Base-by-base conservation (phyloP, 2,329 filamentous ascomycete genomes). In the Graphilbum ipis-grandicollis region DNA sequence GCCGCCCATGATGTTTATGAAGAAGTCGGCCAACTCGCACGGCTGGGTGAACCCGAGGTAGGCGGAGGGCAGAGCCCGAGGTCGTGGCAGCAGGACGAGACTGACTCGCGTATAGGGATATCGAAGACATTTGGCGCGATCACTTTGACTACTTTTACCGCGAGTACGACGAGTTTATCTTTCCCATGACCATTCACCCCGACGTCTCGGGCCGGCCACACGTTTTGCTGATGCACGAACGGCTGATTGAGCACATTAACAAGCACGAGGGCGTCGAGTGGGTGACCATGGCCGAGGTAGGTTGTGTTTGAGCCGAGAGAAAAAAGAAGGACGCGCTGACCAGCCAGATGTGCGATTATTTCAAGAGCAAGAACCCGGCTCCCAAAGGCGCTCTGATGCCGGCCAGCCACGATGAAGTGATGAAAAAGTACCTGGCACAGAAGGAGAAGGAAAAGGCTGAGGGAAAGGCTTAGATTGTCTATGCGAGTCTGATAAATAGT, bases 151-250 rank as follows among this genome's bases (percentile, higher is more conserved):
- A 82, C 54, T 82, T 79, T 48, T 84, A 84, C 51, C 62, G 77
- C 21, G 76, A 84, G 52, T 77, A 81, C 43, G 77, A 84, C 46
- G 75, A 80, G 46, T 83, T 83, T 43, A 68, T 82, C 36, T 83
- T 84, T 46, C 78, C 79, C 0, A 78, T 84, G 53, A 84, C 79
- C 0, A 76, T 83, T 26, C 79, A 84, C 52, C 79, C 79, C 0
- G 79, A 84, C 42, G 74, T 79, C 0, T 75, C 68, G 3, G 79
- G 79, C 0, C 63, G 76, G 15, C 79, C 79, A 1, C 79, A 84
- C 53, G 79, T 74, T 0, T 47, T 84, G 21, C 56, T 81, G 7
- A 47, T 48, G 43, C 45, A 45, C 18, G 42, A 46, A 38, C 41
- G 34, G 21, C 34, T 46, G 17, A 46, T 46, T 12, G 44, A 46